Conservation (phyloP, 257 asterid genomes). For the Salvia miltiorrhiza region DNA sequence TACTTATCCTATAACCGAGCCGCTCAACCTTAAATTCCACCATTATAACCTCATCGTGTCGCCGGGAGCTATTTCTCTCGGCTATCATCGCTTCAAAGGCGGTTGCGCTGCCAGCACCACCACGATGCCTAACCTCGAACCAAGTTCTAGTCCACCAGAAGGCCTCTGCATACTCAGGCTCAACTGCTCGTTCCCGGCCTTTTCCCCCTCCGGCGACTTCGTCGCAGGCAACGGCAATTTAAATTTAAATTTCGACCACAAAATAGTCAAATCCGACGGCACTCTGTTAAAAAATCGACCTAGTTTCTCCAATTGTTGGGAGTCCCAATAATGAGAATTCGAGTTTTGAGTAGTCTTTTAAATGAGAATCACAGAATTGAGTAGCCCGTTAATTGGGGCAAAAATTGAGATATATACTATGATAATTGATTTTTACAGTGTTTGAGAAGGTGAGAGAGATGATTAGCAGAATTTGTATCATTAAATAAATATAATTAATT, state of each 20-base stretch:
- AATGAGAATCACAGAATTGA: too few species aligned
- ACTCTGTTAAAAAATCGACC: conserved; percentile 44
- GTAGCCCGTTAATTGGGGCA: too few species aligned
- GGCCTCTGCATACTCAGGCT: conserved; percentile 55
- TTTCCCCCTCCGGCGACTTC: conserved; percentile 60
- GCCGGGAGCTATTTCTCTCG: conserved; percentile 36
- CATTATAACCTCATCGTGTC: conserved; percentile 82
- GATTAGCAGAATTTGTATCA: too few species aligned
- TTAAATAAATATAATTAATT: too few species aligned
- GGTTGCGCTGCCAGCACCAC: conserved; percentile 51
- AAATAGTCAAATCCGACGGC: conserved; percentile 61
- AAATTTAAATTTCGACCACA: conserved; percentile 37
- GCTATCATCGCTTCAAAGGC: conserved; percentile 74
- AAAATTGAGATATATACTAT: too few species aligned
- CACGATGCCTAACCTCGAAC: conserved; percentile 52
- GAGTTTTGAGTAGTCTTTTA: too few species aligned
- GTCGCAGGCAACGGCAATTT: conserved; percentile 56
- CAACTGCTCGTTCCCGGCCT: conserved; percentile 64
- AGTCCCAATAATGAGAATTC: too few species aligned
- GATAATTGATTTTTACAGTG: too few species aligned
- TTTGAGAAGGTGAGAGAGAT: too few species aligned
- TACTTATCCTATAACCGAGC: conserved; percentile 56
- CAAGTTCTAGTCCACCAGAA: conserved; percentile 38
- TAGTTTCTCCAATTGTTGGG: conserved; percentile 60
- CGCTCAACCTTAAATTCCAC: conserved; percentile 54